These are phyloP conservation scores for Flaveria brownii DNA, from an alignment of 129 eudicot genomes.

Conservation along the genomic window DNA sequence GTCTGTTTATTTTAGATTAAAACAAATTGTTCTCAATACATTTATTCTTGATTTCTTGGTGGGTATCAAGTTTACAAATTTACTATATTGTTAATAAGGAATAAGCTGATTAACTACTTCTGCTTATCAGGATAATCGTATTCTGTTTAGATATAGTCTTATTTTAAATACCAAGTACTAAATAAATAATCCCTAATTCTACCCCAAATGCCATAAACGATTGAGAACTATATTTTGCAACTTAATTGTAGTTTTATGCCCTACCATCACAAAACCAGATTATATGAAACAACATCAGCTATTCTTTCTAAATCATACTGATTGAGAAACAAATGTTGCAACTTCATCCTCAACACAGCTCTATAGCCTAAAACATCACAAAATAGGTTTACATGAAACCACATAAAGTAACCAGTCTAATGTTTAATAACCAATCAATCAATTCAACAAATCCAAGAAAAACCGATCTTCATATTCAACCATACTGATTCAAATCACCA, in stretches of 20 bases:
- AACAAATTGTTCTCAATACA: not conserved
- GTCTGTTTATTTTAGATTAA: not conserved
- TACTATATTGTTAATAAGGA: not conserved
- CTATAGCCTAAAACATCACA: constrained; percentile 5
- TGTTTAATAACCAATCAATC: not conserved
- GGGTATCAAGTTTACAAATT: not conserved
- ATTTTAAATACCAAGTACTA: not conserved
- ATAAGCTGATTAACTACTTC: not conserved
- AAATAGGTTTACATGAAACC: not conserved
- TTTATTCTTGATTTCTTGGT: not conserved
- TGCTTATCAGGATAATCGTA: not conserved
- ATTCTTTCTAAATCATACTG: not conserved
- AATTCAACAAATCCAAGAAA: not conserved
- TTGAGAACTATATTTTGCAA: not conserved
- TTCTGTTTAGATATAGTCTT: not conserved
- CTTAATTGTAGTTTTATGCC: not conserved
- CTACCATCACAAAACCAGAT: not conserved
- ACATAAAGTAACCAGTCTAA: too few relatives aligned
- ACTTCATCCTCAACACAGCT: not conserved
- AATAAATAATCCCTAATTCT: not conserved
- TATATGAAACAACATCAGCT: not conserved
- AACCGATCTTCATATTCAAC: not conserved
- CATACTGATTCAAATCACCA: too few relatives aligned
- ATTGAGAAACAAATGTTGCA: too few relatives aligned
- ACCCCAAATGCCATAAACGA: not conserved